Percentiles rank a stretch among this genome's conserved stretches.
Evolutionary conservation across 2,329 filamentous ascomycete genomes (phyloP).

Genomic region (Diaporthe sp.): DNA sequence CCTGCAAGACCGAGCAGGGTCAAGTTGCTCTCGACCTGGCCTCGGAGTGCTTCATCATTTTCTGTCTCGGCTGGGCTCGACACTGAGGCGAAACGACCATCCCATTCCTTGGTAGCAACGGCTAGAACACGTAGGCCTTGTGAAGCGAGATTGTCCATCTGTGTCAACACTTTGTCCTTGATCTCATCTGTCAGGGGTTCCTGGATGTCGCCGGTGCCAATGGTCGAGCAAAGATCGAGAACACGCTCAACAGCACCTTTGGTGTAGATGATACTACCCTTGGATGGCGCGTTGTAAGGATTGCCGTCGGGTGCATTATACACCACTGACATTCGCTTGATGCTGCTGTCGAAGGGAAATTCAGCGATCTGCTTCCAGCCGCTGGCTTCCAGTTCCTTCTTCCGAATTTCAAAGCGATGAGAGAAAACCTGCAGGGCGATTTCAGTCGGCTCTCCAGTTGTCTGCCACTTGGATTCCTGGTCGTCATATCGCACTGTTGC

Average conservation of each 20-base stretch:
- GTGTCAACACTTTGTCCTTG: constrained; percentile 63
- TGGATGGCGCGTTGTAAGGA: constrained; percentile 52
- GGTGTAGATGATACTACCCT: constrained; percentile 68
- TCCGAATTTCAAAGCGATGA: constrained; percentile 74
- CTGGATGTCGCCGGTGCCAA: constrained; percentile 58
- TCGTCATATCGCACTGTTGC: constrained; percentile 70
- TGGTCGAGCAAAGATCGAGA: constrained; percentile 66
- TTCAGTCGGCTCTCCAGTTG: constrained; percentile 80
- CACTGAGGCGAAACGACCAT: constrained; percentile 61
- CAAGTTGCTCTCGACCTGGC: constrained; percentile 75
- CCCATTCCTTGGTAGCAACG: constrained; percentile 74
- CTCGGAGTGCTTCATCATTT: constrained; percentile 64
- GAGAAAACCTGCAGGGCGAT: constrained; percentile 83
- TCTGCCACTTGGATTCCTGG: constrained; percentile 72
- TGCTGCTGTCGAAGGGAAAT: constrained; percentile 83
- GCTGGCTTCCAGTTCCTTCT: constrained; percentile 63
- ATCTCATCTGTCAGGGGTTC: constrained; percentile 64
- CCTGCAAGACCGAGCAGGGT: constrained; percentile 85
- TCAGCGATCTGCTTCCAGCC: constrained; percentile 77
- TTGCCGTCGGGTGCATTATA: constrained; percentile 66
- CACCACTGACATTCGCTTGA: constrained; percentile 86
- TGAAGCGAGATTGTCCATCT: constrained; percentile 72
- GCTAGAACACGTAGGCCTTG: constrained; percentile 81
- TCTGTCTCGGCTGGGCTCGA: constrained; percentile 50
- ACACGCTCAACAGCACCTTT: constrained; percentile 75